Conservation (phyloP, 306 rosid species). For the Pachyrhizus erosus region DNA sequence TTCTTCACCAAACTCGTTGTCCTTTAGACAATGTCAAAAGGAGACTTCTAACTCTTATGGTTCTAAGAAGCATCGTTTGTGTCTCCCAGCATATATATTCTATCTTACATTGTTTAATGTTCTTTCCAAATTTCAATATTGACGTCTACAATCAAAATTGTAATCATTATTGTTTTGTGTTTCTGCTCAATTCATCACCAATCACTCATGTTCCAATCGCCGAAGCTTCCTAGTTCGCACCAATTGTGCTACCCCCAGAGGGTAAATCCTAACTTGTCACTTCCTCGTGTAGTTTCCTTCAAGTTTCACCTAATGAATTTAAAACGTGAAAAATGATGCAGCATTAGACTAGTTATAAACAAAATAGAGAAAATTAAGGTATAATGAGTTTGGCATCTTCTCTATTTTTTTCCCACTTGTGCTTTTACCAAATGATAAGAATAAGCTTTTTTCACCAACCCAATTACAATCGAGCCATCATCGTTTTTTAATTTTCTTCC, state of each 20-base stretch:
- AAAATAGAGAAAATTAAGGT: neutral
- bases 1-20: neutral
- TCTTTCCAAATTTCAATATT: neutral
- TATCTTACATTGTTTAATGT: neutral
- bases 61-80: neutral
- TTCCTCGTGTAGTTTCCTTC: neutral
- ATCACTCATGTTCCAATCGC: neutral
- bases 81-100: neutral
- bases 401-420: neutral
- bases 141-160: neutral
- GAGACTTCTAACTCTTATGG: neutral
- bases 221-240: slow-evolving; percentile 21
- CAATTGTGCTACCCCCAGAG: neutral
- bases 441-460: slow-evolving; percentile 31
- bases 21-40: neutral
- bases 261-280: slow-evolving; percentile 30
- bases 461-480: neutral
- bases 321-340: slow-evolving; percentile 19
- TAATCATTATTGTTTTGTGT: neutral
- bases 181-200: neutral
- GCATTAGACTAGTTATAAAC: neutral
- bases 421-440: slow-evolving; percentile 21
- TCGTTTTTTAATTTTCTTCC: neutral
- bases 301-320: slow-evolving; percentile 24
- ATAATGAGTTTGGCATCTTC: neutral